These are phyloP conservation scores for Alternaria tenuissima DNA, from an alignment of 2,329 filamentous ascomycete species.

Conservation along the genomic window DNA sequence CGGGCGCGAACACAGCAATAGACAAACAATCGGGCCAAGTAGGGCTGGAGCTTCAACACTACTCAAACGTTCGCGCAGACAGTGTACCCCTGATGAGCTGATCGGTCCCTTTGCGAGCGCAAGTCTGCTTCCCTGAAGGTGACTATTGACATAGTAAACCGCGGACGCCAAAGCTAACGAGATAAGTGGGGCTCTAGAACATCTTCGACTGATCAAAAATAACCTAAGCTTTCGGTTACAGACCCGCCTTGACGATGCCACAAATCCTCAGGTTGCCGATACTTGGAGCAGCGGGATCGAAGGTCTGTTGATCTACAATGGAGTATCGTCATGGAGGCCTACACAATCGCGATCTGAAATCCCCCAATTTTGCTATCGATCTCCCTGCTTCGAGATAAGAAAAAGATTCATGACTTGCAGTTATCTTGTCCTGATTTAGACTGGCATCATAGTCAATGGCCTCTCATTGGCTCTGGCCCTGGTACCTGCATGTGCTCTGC, in stretches of 20 bases:
- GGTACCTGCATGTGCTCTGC: constrained; percentile 13
- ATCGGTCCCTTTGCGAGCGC: constrained; percentile 4
- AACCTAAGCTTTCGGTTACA: constrained; percentile 19
- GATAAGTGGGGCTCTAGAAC: constrained; percentile 15
- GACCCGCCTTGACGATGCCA: constrained; percentile 1
- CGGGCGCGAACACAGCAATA: background rate
- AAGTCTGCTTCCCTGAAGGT: constrained; percentile 3
- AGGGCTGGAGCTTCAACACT: constrained; percentile 5
- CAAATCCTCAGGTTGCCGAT: constrained; percentile 2
- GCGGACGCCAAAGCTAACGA: constrained; percentile 12
- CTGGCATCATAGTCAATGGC: background rate
- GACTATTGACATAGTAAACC: constrained; percentile 26
- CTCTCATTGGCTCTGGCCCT: constrained; percentile 3
- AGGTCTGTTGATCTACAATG: background rate
- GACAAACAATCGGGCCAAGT: background rate
- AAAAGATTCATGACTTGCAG: background rate
- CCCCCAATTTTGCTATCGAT: background rate
- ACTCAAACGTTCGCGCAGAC: constrained; percentile 11
- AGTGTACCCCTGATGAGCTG: constrained; percentile 5
- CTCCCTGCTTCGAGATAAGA: background rate
- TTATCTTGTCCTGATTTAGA: background rate
- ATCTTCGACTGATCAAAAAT: constrained; percentile 18
- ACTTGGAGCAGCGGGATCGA: background rate
- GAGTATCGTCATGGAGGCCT: background rate
- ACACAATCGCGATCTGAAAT: background rate